These are phyloP conservation scores for Phytopythium boreale DNA, from an alignment of 352 stramenopile genomes.

Conservation along the genomic window DNA sequence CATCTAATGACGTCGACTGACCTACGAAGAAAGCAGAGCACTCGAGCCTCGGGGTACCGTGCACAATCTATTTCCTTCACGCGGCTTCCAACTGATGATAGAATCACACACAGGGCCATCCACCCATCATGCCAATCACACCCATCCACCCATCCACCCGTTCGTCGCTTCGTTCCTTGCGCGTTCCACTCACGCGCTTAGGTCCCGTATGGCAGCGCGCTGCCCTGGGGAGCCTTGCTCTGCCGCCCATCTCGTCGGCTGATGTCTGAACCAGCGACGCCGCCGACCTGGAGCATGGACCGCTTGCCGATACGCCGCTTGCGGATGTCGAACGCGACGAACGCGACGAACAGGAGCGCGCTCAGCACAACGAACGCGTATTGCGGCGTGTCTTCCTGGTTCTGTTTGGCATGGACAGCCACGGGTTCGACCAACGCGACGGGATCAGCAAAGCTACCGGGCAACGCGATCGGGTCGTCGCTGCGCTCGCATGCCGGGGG, in stretches of 20 bases:
- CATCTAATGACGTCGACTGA: neutral
- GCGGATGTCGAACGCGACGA: neutral
- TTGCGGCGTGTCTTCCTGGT: neutral
- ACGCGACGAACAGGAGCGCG: neutral
- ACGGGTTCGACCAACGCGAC: neutral
- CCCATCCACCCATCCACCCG: neutral
- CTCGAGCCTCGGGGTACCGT: neutral
- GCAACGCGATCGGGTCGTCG: conserved; percentile 25
- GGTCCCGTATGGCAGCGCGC: conserved; percentile 6
- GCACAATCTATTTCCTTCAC: neutral
- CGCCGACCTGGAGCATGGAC: neutral
- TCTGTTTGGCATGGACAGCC: neutral
- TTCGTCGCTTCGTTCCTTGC: neutral
- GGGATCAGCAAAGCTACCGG: neutral
- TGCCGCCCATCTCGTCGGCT: neutral
- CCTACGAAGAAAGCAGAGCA: neutral
- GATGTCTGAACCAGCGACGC: neutral
- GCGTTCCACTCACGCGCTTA: neutral
- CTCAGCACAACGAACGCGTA: conserved; percentile 6
- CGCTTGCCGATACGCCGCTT: neutral
- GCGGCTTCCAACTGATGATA: neutral
- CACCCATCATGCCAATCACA: neutral
- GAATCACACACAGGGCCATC: neutral
- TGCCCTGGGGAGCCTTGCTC: neutral
- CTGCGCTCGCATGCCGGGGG: conserved; percentile 39